A percentile compares a stretch with the other conserved stretches of the same genome.
phyloP scores from a whole-genome alignment of 2,329 filamentous ascomycete genomes.

The Capronia americana region DNA sequence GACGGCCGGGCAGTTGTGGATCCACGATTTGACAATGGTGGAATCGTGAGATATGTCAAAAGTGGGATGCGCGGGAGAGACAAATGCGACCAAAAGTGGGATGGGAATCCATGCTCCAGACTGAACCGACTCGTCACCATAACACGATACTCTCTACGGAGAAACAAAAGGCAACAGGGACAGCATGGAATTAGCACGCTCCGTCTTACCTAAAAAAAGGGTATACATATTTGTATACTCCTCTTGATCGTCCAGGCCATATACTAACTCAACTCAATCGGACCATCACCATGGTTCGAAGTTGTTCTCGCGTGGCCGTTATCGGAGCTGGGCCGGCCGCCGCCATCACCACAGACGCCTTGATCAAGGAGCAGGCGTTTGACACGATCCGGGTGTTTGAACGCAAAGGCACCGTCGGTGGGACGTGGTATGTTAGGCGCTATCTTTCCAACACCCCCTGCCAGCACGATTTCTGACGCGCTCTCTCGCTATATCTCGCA shows the following conservation, averaged over 20 bases:
- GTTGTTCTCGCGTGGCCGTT: slow-evolving; percentile 57
- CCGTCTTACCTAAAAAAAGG: background rate
- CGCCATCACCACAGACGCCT: slow-evolving; percentile 62
- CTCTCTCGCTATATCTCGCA: background rate
- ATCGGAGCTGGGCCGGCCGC: slow-evolving; percentile 68
- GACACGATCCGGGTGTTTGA: background rate
- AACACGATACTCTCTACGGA: background rate
- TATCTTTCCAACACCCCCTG: background rate
- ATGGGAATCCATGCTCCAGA: background rate
- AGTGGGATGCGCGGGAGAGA: background rate
- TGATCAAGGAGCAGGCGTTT: background rate
- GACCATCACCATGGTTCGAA: slow-evolving; percentile 14
- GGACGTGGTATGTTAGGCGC: background rate
- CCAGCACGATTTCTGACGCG: background rate
- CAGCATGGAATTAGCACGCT: background rate
- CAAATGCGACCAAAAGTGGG: background rate
- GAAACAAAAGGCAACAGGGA: background rate
- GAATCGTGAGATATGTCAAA: background rate
- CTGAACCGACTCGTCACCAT: background rate
- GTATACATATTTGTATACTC: slow-evolving; percentile 62
- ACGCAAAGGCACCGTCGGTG: background rate
- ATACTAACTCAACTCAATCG: background rate
- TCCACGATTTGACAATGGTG: background rate
- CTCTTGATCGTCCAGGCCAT: slow-evolving; percentile 1
- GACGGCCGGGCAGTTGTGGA: background rate